Base-by-base conservation (phyloP, 768 basidiomycete species). In the Tylopilus rubrobrunneus region DNA sequence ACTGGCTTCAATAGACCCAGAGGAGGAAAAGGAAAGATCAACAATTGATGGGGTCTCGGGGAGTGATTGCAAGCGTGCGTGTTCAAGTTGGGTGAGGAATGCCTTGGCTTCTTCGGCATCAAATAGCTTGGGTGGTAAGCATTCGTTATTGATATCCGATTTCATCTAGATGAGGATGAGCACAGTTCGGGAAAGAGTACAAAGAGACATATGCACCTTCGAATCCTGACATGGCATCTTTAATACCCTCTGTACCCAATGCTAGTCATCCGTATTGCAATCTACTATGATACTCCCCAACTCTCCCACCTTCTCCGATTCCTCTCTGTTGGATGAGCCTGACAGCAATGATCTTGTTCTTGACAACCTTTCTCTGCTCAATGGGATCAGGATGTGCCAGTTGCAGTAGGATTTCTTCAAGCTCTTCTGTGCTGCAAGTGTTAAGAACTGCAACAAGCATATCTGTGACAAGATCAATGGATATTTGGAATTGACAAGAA, bases 71-170 rank as follows among this genome's bases (percentile, higher is more conserved):
- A 70, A 68, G 12, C 71, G 67, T 0, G 52, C 59, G 27, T 68
- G 64, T 53, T 67, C n/a, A n/a, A n/a, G n/a, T n/a, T n/a, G 68
- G 46, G 65, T 57, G 52, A 89, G 63, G 57, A 84, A 80, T 7
- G 86, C 83, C 58, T 80, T 83, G 52, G 84, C 86, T 71, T 88
- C 85, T 54, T 70, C 68, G 7, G 84, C 86, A 65, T 98, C 95
- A 67, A 92, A 88, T 17, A 99, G 78, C 15, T 98, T 93, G 2
- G 96, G 96, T 3, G 96, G 97, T 17, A 98, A 77, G 33, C 94
- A 87, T 72, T 99, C 97, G 73, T 98, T 98, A 73, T 98, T 96
- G 60, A 98, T 98, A 76, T 98, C 97, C 42, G 90, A 92, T 75
- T 94, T 95, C 94, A 92, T 40, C 93, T 95, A 14, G 1, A n/a